Evolutionary conservation across 2,329 filamentous ascomycete genomes (phyloP).

Genomic region (Meredithiella fracta): DNA sequence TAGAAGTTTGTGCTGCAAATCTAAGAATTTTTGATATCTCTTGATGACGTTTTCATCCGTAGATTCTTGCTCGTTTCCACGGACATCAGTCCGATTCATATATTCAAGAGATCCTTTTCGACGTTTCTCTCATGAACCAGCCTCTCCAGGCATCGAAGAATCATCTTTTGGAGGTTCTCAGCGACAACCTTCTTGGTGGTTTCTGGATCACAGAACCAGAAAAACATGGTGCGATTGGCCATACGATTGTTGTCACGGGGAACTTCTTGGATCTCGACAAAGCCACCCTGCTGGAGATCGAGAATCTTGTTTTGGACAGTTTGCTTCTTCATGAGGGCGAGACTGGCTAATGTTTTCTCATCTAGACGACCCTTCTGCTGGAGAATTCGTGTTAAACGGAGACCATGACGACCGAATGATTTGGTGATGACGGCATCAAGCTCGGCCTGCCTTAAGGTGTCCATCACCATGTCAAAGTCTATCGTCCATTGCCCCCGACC

Average conservation of each 20-base stretch:
- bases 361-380: constrained; percentile 83
- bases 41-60: constrained; percentile 53
- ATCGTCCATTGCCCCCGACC: constrained; percentile 65
- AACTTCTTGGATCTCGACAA: constrained; percentile 85
- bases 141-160: constrained; percentile 71
- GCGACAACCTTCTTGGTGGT: constrained; percentile 54
- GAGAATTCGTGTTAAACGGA: constrained; percentile 73
- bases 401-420: constrained; percentile 56
- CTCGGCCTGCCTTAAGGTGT: constrained; percentile 56
- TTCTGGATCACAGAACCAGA: constrained; percentile 79
- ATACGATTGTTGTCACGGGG: constrained; percentile 71
- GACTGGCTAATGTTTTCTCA: constrained; percentile 69
- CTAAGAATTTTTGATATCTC: constrained; percentile 40
- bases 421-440: constrained; percentile 68
- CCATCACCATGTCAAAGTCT: constrained; percentile 59
- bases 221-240: constrained; percentile 69
- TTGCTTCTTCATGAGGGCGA: constrained; percentile 68
- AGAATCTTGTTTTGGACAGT: constrained; percentile 75
- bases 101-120: constrained; percentile 59
- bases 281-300: constrained; percentile 69
- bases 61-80: constrained; percentile 65
- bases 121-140: constrained; percentile 58
- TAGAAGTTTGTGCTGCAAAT: constrained; percentile 56
- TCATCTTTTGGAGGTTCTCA: constrained; percentile 74
- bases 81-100: constrained; percentile 70